Evolutionary conservation across 2,329 filamentous ascomycete species (phyloP).

Genomic region (Rutstroemia sp.): DNA sequence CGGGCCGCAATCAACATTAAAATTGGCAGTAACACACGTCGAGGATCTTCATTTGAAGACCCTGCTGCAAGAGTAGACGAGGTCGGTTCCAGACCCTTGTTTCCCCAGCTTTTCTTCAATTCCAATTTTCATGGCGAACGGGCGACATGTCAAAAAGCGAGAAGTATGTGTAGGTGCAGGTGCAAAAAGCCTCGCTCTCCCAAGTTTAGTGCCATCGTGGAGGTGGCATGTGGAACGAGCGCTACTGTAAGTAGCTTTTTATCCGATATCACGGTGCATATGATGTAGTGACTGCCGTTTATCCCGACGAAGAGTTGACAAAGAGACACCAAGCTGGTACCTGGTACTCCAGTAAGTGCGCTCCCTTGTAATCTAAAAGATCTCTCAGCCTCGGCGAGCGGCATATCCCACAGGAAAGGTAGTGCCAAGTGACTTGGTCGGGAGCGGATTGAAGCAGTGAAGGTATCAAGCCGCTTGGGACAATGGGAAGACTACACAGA

Average conservation of each 20-base stretch:
- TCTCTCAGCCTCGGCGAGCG: constrained; percentile 4
- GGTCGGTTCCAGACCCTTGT: not conserved
- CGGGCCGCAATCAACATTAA: not conserved
- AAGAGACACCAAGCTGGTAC: not conserved
- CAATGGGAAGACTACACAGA: not conserved
- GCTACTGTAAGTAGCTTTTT: not conserved
- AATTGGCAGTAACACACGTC: not conserved
- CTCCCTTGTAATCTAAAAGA: constrained; percentile 1
- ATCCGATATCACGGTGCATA: not conserved
- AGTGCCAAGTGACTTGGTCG: not conserved
- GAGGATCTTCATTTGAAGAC: not conserved
- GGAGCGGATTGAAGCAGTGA: not conserved
- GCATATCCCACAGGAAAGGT: constrained; percentile 1
- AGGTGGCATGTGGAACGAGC: not conserved
- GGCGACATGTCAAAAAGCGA: not conserved
- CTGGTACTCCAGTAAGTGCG: not conserved
- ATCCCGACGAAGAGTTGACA: not conserved
- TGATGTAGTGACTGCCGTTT: not conserved
- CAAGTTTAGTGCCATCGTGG: not conserved
- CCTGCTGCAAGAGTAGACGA: not conserved
- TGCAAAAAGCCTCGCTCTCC: not conserved
- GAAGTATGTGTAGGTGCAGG: not conserved
- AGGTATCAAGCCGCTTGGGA: not conserved
- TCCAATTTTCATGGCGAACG: not conserved
- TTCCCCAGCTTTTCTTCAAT: constrained; percentile 8